Evolutionary conservation across 2,329 filamentous ascomycete genomes (phyloP).

Genomic region (Rutstroemia sp.): DNA sequence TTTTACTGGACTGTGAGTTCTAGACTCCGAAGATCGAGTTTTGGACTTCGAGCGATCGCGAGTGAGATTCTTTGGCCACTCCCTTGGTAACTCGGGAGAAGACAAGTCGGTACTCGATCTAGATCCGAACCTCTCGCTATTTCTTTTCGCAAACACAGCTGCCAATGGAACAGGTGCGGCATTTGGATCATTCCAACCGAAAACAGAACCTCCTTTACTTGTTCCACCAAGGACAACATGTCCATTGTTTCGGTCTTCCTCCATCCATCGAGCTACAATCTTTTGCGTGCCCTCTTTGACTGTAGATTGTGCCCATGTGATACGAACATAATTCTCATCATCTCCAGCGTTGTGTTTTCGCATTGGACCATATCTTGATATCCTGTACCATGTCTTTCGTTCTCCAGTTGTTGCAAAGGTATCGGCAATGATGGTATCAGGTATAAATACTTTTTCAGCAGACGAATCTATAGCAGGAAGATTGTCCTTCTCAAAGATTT

Average conservation of each 20-base stretch:
- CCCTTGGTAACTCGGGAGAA: slow-evolving; percentile 18
- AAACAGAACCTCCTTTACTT: slow-evolving; percentile 43
- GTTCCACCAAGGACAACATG: slow-evolving; percentile 39
- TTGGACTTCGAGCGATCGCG: slow-evolving; percentile 17
- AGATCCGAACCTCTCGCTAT: slow-evolving; percentile 15
- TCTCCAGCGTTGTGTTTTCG: slow-evolving; percentile 49
- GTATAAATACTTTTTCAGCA: slow-evolving; percentile 23
- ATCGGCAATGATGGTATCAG: slow-evolving; percentile 32
- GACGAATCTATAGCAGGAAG: slow-evolving; percentile 11
- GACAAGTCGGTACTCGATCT: not conserved
- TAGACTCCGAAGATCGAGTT: slow-evolving; percentile 16
- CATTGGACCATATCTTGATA: slow-evolving; percentile 53
- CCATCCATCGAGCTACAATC: slow-evolving; percentile 59
- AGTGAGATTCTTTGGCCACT: slow-evolving; percentile 22
- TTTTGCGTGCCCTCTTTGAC: slow-evolving; percentile 47
- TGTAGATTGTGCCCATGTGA: slow-evolving; percentile 50
- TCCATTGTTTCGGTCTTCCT: slow-evolving; percentile 52
- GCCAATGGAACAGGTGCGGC: slow-evolving; percentile 42
- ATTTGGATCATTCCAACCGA: slow-evolving; percentile 52
- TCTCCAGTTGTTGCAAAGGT: slow-evolving; percentile 48
- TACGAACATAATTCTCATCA: slow-evolving; percentile 51
- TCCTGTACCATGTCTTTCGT: slow-evolving; percentile 57
- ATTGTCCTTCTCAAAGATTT: slow-evolving; percentile 22
- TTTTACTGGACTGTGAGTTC: slow-evolving; percentile 18
- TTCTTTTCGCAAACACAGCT: slow-evolving; percentile 17